Evolutionary conservation across 179 eudicot species (phyloP), one percentile per base, ranked within the genome.

Genomic region (Beta corolliflora): DNA sequence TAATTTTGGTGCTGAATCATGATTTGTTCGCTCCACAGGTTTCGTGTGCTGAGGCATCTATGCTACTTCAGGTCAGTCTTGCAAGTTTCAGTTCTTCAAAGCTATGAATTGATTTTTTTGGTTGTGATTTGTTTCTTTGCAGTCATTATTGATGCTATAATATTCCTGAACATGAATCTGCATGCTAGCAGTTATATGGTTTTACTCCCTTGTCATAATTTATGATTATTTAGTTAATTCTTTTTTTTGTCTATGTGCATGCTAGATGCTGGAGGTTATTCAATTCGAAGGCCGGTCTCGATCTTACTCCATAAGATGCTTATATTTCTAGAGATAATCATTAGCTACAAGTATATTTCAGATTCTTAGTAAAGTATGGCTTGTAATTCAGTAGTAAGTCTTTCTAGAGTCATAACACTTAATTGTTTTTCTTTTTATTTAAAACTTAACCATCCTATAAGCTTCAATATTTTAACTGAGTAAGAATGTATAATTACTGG

Each of bases 11-110:
- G n/a, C n/a, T n/a, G n/a, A n/a, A n/a, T n/a, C n/a, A n/a, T n/a
- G n/a, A n/a, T n/a, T n/a, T n/a, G n/a, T n/a, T n/a, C n/a, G n/a
- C n/a, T n/a, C n/a, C n/a, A n/a, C n/a, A n/a, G n/a, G 83, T 95
- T 75, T 90, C 94, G 48, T 95, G 99, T 90, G 99, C 95, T 19
- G 94, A 94, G 85, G 99, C 99, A 77, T 95, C 99, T 29, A 95
- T 95, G 99, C 90, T 95, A 31, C 95, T 95, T 69, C 95, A 92
- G 92, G 99, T 89, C 83, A 89, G 83, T 84, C 76, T 7, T 73
- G 52, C 31, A 70, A 71, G 44, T 52, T 12, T 71, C 52, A 14
- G 11, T 60, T 69, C 31, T 21, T 13, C 60, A 13, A 48, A 25
- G 5, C n/a, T 59, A 0, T 9, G 18, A 36, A 5, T 5, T 16